phyloP scores from a whole-genome alignment of 345 rosid genomes.

The Eucalyptus sideroxylon region DNA sequence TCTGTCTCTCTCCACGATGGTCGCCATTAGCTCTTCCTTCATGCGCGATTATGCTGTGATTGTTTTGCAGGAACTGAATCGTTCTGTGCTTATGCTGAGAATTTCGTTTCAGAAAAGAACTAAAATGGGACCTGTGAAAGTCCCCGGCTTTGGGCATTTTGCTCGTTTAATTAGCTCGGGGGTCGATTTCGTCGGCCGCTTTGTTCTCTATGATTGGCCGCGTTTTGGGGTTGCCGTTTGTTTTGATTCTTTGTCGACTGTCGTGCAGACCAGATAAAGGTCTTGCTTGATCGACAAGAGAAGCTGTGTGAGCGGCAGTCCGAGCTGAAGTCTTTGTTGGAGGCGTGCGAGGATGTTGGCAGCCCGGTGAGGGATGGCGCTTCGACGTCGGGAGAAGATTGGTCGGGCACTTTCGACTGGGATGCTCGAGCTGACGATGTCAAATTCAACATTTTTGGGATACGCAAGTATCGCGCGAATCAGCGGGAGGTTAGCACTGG shows the following conservation, averaged over 20 bases:
- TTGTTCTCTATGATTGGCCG: background rate
- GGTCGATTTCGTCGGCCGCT: background rate
- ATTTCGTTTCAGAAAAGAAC: background rate
- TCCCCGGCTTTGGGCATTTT: background rate
- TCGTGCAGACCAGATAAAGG: constrained; percentile 53
- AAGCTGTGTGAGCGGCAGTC: constrained; percentile 55
- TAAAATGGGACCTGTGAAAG: background rate
- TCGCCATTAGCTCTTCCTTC: background rate
- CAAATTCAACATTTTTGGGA: constrained; percentile 76
- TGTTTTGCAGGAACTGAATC: background rate
- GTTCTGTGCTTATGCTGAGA: background rate
- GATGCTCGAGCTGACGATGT: constrained; percentile 69
- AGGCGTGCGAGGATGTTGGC: constrained; percentile 28
- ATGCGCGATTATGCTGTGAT: background rate
- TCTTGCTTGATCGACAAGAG: constrained; percentile 67
- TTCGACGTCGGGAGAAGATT: constrained; percentile 22
- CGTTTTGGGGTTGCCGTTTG: background rate
- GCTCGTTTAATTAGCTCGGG: background rate
- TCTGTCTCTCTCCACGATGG: background rate
- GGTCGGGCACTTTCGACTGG: constrained; percentile 77
- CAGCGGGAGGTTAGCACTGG: constrained; percentile 56
- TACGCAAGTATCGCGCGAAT: constrained; percentile 67
- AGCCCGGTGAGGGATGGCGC: constrained; percentile 14
- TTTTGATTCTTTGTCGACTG: background rate
- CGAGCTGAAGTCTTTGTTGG: constrained; percentile 49